Percentiles rank a stretch among this genome's conserved stretches.
Evolutionary conservation across 2,329 filamentous ascomycete species (phyloP).

Genomic region (Zopfia rhizophila): DNA sequence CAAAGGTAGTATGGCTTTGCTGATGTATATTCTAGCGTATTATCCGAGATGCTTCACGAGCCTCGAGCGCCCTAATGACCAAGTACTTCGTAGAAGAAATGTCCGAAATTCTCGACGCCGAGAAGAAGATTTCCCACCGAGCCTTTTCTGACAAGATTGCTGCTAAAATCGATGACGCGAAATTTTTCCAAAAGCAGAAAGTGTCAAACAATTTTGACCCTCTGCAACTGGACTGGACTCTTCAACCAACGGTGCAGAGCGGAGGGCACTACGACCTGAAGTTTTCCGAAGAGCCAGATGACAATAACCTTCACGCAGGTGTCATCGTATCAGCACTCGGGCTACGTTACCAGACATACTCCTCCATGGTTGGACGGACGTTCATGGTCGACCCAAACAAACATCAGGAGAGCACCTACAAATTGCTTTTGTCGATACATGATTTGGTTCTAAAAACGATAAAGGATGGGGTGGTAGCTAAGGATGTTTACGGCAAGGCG

Average conservation of each 20-base stretch:
- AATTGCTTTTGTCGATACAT: slow-evolving; percentile 84
- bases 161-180: slow-evolving; percentile 89
- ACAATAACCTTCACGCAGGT: slow-evolving; percentile 84
- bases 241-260: slow-evolving; percentile 91
- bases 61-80: slow-evolving; percentile 92
- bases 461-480: slow-evolving; percentile 83
- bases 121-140: slow-evolving; percentile 96
- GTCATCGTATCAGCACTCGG: slow-evolving; percentile 94
- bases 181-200: slow-evolving; percentile 91
- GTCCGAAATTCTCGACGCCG: slow-evolving; percentile 93
- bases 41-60: slow-evolving; percentile 93
- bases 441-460: slow-evolving; percentile 91
- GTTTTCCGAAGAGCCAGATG: slow-evolving; percentile 80
- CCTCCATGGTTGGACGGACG: slow-evolving; percentile 89
- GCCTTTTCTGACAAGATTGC: slow-evolving; percentile 87
- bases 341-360: slow-evolving; percentile 94
- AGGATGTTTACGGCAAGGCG: slow-evolving; percentile 93
- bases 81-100: slow-evolving; percentile 99
- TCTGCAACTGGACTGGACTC: slow-evolving; percentile 90
- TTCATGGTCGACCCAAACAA: slow-evolving; percentile 98
- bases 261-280: slow-evolving; percentile 94
- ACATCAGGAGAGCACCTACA: slow-evolving; percentile 93
- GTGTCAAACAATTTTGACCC: slow-evolving; percentile 88
- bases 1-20: neutral
- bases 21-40: slow-evolving; percentile 66